Conservation (phyloP, 768 basidiomycete genomes). For the Suillus clintonianus region DNA sequence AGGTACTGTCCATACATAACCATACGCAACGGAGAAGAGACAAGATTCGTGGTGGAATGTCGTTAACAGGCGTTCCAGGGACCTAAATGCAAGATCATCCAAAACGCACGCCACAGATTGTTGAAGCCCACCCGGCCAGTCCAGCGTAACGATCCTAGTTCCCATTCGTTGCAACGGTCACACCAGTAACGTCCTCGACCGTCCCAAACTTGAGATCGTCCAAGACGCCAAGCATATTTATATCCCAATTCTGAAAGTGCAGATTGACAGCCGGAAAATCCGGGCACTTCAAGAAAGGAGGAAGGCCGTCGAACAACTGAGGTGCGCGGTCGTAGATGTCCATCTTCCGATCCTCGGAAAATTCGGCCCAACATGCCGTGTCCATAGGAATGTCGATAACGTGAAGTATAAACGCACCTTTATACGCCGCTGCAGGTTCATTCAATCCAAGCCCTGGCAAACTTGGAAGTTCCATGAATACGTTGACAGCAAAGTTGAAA, state of each 20-base stretch:
- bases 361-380: conserved; percentile 3
- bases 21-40: background rate
- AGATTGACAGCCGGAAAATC: conserved; percentile 13
- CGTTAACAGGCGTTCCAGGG: background rate
- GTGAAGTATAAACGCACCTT: conserved; percentile 27
- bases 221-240: conserved; percentile 13
- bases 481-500: conserved; percentile 25
- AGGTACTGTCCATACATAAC: background rate
- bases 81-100: background rate
- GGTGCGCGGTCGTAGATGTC: conserved; percentile 7
- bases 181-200: background rate
- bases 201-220: conserved; percentile 5
- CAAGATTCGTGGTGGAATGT: background rate
- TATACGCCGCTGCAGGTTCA: conserved; percentile 15
- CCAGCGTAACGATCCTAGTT: background rate
- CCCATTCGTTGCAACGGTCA: background rate
- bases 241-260: conserved; percentile 22
- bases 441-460: background rate
- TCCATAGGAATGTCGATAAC: background rate
- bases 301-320: background rate
- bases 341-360: conserved; percentile 9
- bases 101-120: too few species aligned
- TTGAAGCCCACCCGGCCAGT: too few species aligned
- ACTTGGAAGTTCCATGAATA: conserved; percentile 18
- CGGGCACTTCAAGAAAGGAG: conserved; percentile 3